These are phyloP conservation scores for Fusarium burgessii DNA, from an alignment of 2,329 filamentous ascomycete species.

Conservation along the genomic window DNA sequence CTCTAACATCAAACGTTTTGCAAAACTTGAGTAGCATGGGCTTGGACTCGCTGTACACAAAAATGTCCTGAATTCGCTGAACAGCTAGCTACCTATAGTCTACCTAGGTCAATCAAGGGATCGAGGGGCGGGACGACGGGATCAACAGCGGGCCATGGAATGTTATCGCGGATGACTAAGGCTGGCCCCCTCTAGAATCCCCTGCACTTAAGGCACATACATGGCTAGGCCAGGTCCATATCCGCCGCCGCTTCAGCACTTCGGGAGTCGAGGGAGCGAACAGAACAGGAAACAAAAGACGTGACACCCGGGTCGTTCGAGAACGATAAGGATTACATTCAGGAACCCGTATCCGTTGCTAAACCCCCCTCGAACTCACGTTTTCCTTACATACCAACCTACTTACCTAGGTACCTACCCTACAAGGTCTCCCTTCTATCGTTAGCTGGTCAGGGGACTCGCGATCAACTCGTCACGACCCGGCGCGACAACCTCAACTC, in stretches of 20 bases:
- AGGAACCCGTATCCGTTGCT: conserved; percentile 13
- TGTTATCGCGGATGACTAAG: conserved; percentile 38
- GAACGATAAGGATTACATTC: conserved; percentile 15
- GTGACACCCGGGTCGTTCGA: conserved; percentile 34
- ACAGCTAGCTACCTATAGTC: background rate
- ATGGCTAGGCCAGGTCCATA: background rate
- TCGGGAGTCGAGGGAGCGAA: conserved; percentile 25
- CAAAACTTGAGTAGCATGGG: conserved; percentile 5
- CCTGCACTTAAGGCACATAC: background rate
- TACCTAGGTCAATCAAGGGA: background rate
- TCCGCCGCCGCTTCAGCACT: conserved; percentile 14
- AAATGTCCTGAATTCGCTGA: conserved; percentile 5
- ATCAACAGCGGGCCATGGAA: conserved; percentile 34
- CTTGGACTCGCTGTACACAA: conserved; percentile 7
- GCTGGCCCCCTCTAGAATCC: conserved; percentile 10
- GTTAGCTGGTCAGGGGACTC: conserved; percentile 31
- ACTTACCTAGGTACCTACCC: background rate
- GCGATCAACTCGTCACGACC: conserved; percentile 5
- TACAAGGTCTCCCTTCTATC: conserved; percentile 26
- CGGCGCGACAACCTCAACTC: conserved; percentile 11
- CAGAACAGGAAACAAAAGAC: conserved; percentile 1
- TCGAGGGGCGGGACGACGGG: conserved; percentile 19
- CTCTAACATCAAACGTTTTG: background rate
- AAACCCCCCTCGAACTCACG: background rate
- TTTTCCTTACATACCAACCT: background rate